These are phyloP conservation scores for Tylopilus cervinicoccineus DNA, from an alignment of 768 basidiomycete species.

Conservation along the genomic window DNA sequence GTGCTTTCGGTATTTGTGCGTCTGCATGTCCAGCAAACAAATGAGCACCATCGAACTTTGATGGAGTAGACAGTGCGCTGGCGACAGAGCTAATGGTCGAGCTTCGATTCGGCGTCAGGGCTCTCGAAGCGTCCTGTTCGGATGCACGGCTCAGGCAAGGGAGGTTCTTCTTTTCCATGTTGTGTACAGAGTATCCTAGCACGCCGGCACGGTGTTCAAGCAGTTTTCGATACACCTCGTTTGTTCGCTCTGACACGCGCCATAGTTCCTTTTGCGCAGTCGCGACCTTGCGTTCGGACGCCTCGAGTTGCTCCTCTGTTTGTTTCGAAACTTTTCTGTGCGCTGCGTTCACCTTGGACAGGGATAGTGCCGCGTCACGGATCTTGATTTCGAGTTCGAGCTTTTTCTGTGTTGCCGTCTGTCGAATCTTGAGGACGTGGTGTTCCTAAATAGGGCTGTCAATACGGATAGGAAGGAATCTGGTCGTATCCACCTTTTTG, in stretches of 20 bases:
- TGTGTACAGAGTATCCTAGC: constrained; percentile 65
- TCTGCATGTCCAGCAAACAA: constrained; percentile 80
- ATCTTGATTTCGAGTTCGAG: constrained; percentile 81
- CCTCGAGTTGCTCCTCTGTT: constrained; percentile 65
- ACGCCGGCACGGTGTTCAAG: constrained; percentile 84
- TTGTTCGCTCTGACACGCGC: constrained; percentile 59
- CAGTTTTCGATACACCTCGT: constrained; percentile 58
- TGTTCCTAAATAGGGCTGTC: constrained; percentile 54
- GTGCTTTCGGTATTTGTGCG: constrained; percentile 48
- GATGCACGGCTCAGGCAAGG: constrained; percentile 25
- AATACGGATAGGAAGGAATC: constrained; percentile 19
- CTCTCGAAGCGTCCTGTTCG: constrained; percentile 44
- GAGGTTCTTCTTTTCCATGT: constrained; percentile 55
- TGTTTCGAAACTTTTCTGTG: constrained; percentile 60
- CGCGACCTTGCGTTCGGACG: constrained; percentile 71
- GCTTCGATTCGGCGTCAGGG: constrained; percentile 48
- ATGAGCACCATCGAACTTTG: constrained; percentile 81
- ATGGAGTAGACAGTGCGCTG: constrained; percentile 40
- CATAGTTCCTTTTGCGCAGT: constrained; percentile 66
- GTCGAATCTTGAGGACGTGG: constrained; percentile 60
- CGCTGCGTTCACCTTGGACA: constrained; percentile 60
- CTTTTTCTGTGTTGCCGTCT: constrained; percentile 66
- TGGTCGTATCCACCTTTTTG: constrained; percentile 49
- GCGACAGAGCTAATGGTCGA: constrained; percentile 50
- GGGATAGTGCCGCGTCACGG: constrained; percentile 77